A percentile compares a stretch with the other conserved stretches of the same genome.
Evolutionary conservation across 345 rosid species (phyloP).

Genomic region (Dipteronia dyeriana): DNA sequence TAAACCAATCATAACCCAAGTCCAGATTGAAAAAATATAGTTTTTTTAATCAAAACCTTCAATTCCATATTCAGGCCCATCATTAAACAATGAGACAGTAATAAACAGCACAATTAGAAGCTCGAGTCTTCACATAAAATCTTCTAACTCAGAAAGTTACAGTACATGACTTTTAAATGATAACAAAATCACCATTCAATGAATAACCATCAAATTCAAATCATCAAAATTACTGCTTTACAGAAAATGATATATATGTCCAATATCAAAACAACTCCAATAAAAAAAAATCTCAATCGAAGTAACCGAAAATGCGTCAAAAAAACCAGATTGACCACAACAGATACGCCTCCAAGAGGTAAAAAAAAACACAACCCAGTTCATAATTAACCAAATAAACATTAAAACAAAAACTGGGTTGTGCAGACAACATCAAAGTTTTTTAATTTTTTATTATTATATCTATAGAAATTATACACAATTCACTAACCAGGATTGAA

Average conservation of each 20-base stretch:
- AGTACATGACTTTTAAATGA: background rate
- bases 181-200: background rate
- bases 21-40: background rate
- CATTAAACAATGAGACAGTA: background rate
- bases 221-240: background rate
- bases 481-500: background rate
- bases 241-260: background rate
- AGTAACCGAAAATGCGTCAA: background rate
- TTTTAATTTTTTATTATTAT: too few relatives aligned
- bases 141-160: background rate
- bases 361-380: background rate
- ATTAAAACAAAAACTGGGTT: background rate
- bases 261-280: background rate
- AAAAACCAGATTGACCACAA: background rate
- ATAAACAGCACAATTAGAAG: background rate
- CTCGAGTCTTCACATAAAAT: background rate
- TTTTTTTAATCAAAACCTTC: background rate
- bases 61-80: background rate
- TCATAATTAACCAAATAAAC: slow-evolving; percentile 11
- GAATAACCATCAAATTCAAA: background rate
- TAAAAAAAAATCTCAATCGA: background rate
- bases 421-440: background rate
- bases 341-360: background rate
- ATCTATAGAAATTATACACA: background rate
- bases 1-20: background rate